Conservation (phyloP, 257 asterid genomes). For the Primulina eburnea region DNA sequence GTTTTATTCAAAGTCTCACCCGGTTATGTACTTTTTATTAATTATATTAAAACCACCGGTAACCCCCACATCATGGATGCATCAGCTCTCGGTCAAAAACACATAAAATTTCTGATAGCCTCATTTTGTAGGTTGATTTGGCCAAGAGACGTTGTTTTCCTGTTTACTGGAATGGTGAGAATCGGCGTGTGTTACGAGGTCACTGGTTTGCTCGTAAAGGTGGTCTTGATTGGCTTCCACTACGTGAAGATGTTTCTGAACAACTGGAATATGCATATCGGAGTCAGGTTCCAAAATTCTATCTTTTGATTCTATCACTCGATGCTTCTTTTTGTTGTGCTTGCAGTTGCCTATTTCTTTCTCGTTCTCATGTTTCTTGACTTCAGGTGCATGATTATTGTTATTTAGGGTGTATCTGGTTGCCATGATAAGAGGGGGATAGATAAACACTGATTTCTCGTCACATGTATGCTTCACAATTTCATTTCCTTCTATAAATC, state of each 20-base stretch:
- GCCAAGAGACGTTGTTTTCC: conserved; percentile 89
- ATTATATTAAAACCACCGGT: conserved; percentile 10
- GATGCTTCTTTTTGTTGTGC: neutral
- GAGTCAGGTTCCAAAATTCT: conserved; percentile 36
- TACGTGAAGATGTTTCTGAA: conserved; percentile 94
- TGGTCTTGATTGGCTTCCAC: conserved; percentile 94
- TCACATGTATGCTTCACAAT: neutral
- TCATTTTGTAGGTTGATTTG: conserved; percentile 74
- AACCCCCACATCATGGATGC: conserved; percentile 8
- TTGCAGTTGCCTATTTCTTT: conserved; percentile 4
- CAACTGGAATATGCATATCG: conserved; percentile 95
- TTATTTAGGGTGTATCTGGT: neutral
- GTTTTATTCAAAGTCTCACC: neutral
- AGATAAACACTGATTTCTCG: neutral
- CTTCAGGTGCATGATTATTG: neutral
- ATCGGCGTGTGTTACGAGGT: conserved; percentile 87
- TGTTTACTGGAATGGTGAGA: conserved; percentile 94
- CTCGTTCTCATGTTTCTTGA: neutral
- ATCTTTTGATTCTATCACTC: conserved; percentile 4
- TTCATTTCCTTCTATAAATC: neutral
- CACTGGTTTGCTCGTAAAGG: conserved; percentile 99
- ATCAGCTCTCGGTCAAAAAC: conserved; percentile 4
- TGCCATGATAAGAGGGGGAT: neutral
- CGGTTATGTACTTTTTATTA: neutral
- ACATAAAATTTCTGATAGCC: conserved; percentile 6